Evolutionary conservation across 2,329 filamentous ascomycete species (phyloP), one percentile per base, ranked within the genome.

Genomic region (Sporothrix inflata): DNA sequence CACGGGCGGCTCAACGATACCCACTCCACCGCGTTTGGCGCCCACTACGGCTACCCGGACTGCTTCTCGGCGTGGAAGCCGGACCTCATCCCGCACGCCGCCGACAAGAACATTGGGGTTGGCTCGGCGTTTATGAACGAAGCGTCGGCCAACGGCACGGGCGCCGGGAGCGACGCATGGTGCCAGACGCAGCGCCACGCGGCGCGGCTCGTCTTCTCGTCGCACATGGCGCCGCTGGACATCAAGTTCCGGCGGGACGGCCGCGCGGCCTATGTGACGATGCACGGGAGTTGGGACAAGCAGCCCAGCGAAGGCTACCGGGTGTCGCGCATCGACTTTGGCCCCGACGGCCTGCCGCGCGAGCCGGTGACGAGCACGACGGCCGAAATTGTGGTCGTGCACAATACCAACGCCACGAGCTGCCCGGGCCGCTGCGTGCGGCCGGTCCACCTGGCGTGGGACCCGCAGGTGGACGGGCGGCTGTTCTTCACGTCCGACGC

Each of bases 401-500:
- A 83, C 72, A 89, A 89, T 76, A 74, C 78, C 6, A 81, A 89
- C 76, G 79, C 53, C n/a, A 34, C 49, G 1, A 47, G 12, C 16
- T 73, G 72, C 30, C 74, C 74, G 7, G 60, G 57, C 8, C 11
- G 40, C 7, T 74, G 72, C 66, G 69, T 73, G 65, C 71, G 71
- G 6, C 71, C 74, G 1, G 69, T 73, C 9, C 71, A 70, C 8
- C 24, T 74, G 27, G 66, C 71, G 1, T 68, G 73, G 55, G 72
- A 73, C 45, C 61, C 69, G n/a, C 61, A 68, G 45, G 70, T 72
- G 14, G 67, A 70, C 1, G 61, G 72, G 9, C 78, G 86, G 3
- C 78, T 89, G 30, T 89, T 85, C 77, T 84, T 88, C 78, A 85
- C 81, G 69, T 85, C 83, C 47, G 87, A 89, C 76, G 75, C 82